Percentiles rank a stretch among this genome's conserved stretches.
Evolutionary conservation across 106 monocot genomes (phyloP).

Genomic region (Platanthera zijinensis): DNA sequence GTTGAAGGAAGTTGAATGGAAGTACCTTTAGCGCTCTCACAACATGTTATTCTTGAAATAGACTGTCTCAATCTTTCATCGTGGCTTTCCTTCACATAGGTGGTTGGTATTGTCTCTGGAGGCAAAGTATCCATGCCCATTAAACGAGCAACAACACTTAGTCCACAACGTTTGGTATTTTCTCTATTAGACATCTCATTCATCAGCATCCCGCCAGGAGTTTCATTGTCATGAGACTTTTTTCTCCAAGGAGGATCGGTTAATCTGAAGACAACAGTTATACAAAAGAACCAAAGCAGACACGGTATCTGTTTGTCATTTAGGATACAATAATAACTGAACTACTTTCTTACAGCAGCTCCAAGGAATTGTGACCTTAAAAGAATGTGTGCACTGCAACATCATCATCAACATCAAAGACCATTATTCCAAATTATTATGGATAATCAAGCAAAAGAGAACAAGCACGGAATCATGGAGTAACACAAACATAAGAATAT

Average conservation of each 20-base stretch:
- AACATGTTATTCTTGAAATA: slow-evolving; percentile 6
- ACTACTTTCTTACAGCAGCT: background rate
- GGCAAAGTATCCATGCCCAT: slow-evolving; percentile 76
- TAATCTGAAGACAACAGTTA: slow-evolving; percentile 21
- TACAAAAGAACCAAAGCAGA: background rate
- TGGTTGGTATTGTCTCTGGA: slow-evolving; percentile 16
- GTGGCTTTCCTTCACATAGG: slow-evolving; percentile 23
- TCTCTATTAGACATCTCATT: slow-evolving; percentile 29
- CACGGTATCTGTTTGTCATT: background rate
- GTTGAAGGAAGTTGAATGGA: slow-evolving; percentile 3
- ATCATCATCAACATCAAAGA: too few relatives aligned
- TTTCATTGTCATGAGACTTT: slow-evolving; percentile 25
- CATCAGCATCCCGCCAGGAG: slow-evolving; percentile 14
- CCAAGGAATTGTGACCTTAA: background rate
- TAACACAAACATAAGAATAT: too few relatives aligned
- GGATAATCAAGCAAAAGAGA: too few relatives aligned
- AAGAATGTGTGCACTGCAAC: background rate
- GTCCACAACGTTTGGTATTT: slow-evolving; percentile 20
- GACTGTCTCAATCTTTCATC: slow-evolving; percentile 12
- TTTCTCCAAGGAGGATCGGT: slow-evolving; percentile 20
- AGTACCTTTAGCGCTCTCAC: background rate
- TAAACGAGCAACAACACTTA: slow-evolving; percentile 61
- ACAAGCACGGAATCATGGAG: too few relatives aligned
- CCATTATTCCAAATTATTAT: too few relatives aligned
- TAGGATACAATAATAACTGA: background rate